Conservation (phyloP, 805 yeast genomes). For the Metschnikowia vanudenii region DNA sequence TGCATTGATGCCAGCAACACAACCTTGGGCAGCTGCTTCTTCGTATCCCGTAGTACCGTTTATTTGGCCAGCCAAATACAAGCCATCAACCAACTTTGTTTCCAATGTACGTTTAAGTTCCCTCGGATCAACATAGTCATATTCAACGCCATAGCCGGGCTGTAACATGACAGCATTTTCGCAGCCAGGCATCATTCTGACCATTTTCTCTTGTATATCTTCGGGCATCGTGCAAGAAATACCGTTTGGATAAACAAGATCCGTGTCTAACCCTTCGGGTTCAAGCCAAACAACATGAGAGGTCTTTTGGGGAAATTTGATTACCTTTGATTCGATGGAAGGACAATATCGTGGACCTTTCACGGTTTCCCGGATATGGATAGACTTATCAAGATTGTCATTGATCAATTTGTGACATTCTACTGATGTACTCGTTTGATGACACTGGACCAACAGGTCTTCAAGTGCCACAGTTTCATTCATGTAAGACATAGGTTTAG, state of each 20-base stretch:
- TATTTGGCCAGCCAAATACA: conserved; percentile 93
- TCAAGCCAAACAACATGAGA: conserved; percentile 91
- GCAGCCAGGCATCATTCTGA: conserved; percentile 80
- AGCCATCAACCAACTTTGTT: conserved; percentile 73
- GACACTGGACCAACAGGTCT: conserved; percentile 63
- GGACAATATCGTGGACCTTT: conserved; percentile 98
- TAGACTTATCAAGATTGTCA: conserved; percentile 71
- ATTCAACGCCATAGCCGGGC: conserved; percentile 99
- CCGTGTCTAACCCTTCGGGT: conserved; percentile 89
- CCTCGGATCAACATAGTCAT: conserved; percentile 93
- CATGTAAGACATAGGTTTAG: conserved; percentile 86
- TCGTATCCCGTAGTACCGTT: conserved; percentile 99
- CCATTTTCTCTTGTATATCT: conserved; percentile 76
- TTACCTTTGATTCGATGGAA: conserved; percentile 85
- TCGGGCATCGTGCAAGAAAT: conserved; percentile 95
- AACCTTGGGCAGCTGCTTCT: conserved; percentile 97
- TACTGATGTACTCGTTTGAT: conserved; percentile 75
- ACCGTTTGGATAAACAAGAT: conserved; percentile 94
- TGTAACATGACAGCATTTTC: conserved; percentile 85
- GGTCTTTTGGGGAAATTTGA: conserved; percentile 72
- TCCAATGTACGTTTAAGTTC: conserved; percentile 77
- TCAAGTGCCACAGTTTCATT: conserved; percentile 63
- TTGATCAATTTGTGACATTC: conserved; percentile 68
- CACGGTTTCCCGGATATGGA: conserved; percentile 90
- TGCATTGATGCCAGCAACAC: conserved; percentile 94